These are phyloP conservation scores for Neurospora sp. DNA, from an alignment of 495 filamentous ascomycete genomes.

Conservation along the genomic window DNA sequence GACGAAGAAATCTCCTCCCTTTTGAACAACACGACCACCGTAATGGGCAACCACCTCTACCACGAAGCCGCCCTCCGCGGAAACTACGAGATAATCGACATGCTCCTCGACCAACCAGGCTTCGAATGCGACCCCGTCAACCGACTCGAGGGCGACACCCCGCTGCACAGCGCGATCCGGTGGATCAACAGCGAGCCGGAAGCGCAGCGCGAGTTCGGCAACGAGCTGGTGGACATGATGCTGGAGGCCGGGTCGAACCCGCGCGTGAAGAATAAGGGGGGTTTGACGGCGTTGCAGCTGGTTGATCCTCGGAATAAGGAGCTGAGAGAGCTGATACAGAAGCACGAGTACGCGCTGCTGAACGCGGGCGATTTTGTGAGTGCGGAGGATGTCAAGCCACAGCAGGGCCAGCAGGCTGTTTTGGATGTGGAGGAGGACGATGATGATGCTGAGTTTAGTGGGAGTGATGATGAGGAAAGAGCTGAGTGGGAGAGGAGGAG, in stretches of 20 bases:
- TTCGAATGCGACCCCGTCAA: conserved; percentile 90
- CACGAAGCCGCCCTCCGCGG: conserved; percentile 82
- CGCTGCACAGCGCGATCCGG: conserved; percentile 78
- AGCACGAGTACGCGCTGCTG: conserved; percentile 60
- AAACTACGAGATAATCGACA: conserved; percentile 86
- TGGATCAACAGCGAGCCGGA: conserved; percentile 59
- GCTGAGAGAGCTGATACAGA: conserved; percentile 57
- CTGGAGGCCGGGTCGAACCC: conserved; percentile 66
- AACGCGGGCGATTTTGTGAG: conserved; percentile 41
- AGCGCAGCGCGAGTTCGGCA: conserved; percentile 52
- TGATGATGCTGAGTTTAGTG: conserved; percentile 42
- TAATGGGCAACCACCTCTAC: conserved; percentile 76
- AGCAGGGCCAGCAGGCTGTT: conserved; percentile 2
- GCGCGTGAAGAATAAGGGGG: conserved; percentile 53
- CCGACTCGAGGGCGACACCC: conserved; percentile 75
- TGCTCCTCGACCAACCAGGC: conserved; percentile 84
- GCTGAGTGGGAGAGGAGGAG: conserved; percentile 40
- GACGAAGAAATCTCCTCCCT: conserved; percentile 51
- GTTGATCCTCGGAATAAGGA: conserved; percentile 62
- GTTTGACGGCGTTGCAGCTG: conserved; percentile 56
- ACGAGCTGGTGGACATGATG: conserved; percentile 74
- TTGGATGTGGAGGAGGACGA: conserved; percentile 24
- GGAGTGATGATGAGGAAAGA: conserved; percentile 43
- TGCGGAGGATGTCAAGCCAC: conserved; percentile 21
- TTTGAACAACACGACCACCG: conserved; percentile 74